Evolutionary conservation across 495 filamentous ascomycete species (phyloP), one percentile per base, ranked within the genome.

Genomic region (Hypomontagnella submonticulosa): DNA sequence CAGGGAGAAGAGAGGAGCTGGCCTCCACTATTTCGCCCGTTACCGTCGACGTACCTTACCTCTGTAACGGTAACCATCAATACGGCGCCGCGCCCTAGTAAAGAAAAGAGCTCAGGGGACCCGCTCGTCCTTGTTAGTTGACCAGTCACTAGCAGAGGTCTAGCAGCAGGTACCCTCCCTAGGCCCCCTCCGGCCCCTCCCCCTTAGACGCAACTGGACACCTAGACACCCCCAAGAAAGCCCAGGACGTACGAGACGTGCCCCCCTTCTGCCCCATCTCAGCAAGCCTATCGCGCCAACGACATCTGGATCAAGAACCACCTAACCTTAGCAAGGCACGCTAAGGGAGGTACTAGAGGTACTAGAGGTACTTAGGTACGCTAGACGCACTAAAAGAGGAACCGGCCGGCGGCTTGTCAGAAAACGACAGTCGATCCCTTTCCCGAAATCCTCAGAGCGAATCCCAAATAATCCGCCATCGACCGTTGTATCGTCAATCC

Each of bases 361-460:
- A n/a, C n/a, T n/a, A n/a, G n/a, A n/a, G n/a, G 23, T 27, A 27
- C 23, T 6, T 27, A 27, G 23, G 23, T 27, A 27, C 23, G 23
- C 23, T 27, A 53, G 23, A 40, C 36, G 30, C 11, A 50, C 58
- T 54, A 62, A 53, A 30, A 55, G 20, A 41, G 32, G 44, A 64
- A 60, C 42, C 56, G 38, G 46, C 50, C 56, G 63, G 13, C 49
- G 44, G 50, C 58, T 55, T 62, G 42, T 42, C 41, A 56, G 36
- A 63, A 54, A 63, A 54, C 42, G 33, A 59, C 49, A 50, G 44
- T 9, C 54, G 60, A 70, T 66, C 59, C 59, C 55, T 60, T 66
- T 66, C 64, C 71, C 52, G 49, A 48, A 49, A 15, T 54, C 42
- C 41, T 52, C 57, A 59, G 49, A n/a, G 54, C 47, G 41, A 63